Conservation (phyloP, 495 filamentous ascomycete genomes). For the Penicillium cataractarum region DNA sequence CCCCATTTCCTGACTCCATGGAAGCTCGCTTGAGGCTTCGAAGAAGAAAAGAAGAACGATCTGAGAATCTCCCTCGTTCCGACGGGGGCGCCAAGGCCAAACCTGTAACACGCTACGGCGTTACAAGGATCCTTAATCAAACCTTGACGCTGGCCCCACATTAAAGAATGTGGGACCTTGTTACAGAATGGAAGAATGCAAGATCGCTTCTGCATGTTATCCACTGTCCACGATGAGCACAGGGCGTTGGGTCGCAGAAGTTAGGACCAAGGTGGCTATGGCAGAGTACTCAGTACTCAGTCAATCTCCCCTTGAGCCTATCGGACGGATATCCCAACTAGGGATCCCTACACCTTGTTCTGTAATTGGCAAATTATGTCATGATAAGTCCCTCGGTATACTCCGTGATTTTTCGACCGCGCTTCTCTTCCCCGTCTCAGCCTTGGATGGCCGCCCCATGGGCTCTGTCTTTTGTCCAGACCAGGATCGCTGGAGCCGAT, state of each 20-base stretch:
- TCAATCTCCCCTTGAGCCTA: background rate
- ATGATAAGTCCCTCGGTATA: slow-evolving; percentile 12
- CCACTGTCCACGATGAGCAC: background rate
- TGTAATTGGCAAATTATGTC: slow-evolving; percentile 11
- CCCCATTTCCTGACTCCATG: slow-evolving; percentile 14
- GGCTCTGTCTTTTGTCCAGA: background rate
- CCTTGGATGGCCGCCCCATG: background rate
- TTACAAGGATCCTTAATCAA: slow-evolving; percentile 51
- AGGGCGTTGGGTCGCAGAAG: background rate
- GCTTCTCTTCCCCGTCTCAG: background rate
- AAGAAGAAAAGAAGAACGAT: slow-evolving; percentile 30
- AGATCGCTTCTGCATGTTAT: slow-evolving; percentile 20
- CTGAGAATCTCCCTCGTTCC: slow-evolving; percentile 21
- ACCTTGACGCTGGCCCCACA: slow-evolving; percentile 45
- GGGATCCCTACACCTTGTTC: slow-evolving; percentile 22
- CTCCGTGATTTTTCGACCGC: slow-evolving; percentile 1
- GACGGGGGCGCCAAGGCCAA: slow-evolving; percentile 37
- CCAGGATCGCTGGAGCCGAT: slow-evolving; percentile 7
- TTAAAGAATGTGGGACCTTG: slow-evolving; percentile 22
- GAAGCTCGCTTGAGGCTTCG: slow-evolving; percentile 31
- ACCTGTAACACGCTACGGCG: slow-evolving; percentile 40
- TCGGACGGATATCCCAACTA: slow-evolving; percentile 18
- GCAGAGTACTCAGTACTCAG: too few species aligned
- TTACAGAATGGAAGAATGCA: slow-evolving; percentile 25
- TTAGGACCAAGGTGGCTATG: too few species aligned